Percentiles rank a stretch among this genome's conserved stretches.
These are phyloP conservation scores for Mycena crocata DNA, from an alignment of 768 basidiomycete genomes.

Conservation along the genomic window DNA sequence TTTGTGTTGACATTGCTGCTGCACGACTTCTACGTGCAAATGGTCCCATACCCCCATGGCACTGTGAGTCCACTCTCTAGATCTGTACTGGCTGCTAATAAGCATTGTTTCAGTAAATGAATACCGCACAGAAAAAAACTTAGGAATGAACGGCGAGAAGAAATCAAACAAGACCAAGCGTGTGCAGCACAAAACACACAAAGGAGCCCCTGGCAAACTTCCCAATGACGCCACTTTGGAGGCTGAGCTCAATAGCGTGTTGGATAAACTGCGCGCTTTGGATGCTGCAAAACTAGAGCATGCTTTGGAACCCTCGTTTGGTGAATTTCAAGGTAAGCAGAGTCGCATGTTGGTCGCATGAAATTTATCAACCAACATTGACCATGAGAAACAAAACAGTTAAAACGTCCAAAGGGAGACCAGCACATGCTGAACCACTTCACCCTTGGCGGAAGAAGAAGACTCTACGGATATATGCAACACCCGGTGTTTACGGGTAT, in stretches of 20 bases:
- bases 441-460: not conserved
- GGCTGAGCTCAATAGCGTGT: not conserved
- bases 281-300: not conserved
- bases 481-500: not conserved
- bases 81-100: no score
- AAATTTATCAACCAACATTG: not conserved
- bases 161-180: no score
- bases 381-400: not conserved
- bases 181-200: no score
- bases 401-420: not conserved
- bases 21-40: not conserved
- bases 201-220: not conserved
- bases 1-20: not conserved
- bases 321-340: not conserved
- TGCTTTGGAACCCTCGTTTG: not conserved
- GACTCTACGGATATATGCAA: not conserved
- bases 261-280: not conserved
- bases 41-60: not conserved
- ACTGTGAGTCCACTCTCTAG: not conserved
- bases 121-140: not conserved
- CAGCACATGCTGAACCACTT: not conserved
- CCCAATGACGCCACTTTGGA: not conserved
- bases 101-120: not conserved
- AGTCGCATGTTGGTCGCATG: no score
- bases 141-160: not conserved